Evolutionary conservation across 345 rosid species (phyloP).

Genomic region (Sapria himalayana): DNA sequence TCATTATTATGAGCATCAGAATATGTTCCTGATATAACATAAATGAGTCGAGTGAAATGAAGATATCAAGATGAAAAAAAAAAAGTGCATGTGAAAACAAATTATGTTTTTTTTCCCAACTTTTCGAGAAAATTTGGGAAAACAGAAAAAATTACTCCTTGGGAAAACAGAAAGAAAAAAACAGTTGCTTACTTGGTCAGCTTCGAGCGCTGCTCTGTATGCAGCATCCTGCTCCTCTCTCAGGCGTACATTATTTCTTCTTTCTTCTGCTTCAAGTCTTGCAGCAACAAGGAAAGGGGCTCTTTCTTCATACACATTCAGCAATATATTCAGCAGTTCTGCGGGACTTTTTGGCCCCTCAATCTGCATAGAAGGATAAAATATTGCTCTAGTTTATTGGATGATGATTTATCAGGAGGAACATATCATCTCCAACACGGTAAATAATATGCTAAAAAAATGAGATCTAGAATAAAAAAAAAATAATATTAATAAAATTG

Average conservation of each 20-base stretch:
- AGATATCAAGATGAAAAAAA: not conserved
- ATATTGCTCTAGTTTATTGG: too few species aligned
- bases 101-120: too few species aligned
- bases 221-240: constrained; percentile 99
- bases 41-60: too few species aligned
- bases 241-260: constrained; percentile 50
- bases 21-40: too few species aligned
- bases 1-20: too few species aligned
- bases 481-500: too few species aligned
- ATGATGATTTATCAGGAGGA: too few species aligned
- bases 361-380: constrained; percentile 22
- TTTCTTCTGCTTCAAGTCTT: constrained; percentile 86
- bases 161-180: not conserved
- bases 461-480: too few species aligned
- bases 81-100: not conserved
- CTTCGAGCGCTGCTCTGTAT: constrained; percentile 93
- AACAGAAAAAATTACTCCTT: constrained; percentile 1
- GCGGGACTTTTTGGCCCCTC: constrained; percentile 88
- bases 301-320: constrained; percentile 92
- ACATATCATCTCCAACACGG: too few species aligned
- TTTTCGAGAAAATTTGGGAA: not conserved
- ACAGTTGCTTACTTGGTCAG: constrained; percentile 53
- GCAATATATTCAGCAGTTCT: constrained; percentile 50
- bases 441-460: too few species aligned
- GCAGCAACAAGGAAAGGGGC: constrained; percentile 66